phyloP scores from a whole-genome alignment of 139 green algal genomes.

The Eudorina sp. region DNA sequence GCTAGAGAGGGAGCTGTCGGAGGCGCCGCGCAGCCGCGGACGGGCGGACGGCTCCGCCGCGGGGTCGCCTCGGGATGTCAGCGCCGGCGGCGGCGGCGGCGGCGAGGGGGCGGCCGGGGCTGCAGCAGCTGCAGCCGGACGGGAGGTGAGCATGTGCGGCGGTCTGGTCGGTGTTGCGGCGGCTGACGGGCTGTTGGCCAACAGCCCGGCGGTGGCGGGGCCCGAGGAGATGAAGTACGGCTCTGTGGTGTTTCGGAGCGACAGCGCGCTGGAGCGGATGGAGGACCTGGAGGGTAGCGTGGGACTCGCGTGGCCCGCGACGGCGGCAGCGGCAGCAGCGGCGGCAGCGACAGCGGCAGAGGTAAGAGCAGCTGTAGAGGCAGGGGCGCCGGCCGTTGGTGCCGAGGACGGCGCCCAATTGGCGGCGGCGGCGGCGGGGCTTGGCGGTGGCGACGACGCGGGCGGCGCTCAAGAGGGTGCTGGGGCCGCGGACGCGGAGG shows the following conservation, averaged over 20 bases:
- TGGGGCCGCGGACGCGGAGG: background rate
- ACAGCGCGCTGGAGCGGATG: background rate
- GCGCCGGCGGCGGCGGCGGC: background rate
- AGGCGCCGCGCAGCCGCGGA: constrained; percentile 34
- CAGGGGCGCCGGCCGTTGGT: background rate
- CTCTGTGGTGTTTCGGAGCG: constrained; percentile 26
- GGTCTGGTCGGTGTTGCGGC: background rate
- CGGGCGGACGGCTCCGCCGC: background rate
- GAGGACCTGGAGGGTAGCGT: background rate
- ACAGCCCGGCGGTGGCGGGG: constrained; percentile 20
- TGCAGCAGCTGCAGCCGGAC: background rate
- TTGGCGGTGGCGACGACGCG: background rate
- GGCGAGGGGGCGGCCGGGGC: background rate
- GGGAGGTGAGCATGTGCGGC: too few species aligned
- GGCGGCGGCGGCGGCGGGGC: background rate
- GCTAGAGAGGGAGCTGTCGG: constrained; percentile 38
- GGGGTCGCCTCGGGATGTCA: background rate
- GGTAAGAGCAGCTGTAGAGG: background rate
- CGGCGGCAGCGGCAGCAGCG: background rate
- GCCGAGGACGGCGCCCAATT: background rate
- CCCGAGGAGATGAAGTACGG: constrained; percentile 38
- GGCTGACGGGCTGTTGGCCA: background rate
- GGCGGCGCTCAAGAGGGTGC: background rate
- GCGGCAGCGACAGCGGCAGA: background rate
- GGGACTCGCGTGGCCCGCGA: background rate